Percentiles rank a stretch among this genome's conserved stretches.
These are phyloP conservation scores for Oxytropis ochrocephala DNA, from an alignment of 306 rosid genomes.

Conservation along the genomic window DNA sequence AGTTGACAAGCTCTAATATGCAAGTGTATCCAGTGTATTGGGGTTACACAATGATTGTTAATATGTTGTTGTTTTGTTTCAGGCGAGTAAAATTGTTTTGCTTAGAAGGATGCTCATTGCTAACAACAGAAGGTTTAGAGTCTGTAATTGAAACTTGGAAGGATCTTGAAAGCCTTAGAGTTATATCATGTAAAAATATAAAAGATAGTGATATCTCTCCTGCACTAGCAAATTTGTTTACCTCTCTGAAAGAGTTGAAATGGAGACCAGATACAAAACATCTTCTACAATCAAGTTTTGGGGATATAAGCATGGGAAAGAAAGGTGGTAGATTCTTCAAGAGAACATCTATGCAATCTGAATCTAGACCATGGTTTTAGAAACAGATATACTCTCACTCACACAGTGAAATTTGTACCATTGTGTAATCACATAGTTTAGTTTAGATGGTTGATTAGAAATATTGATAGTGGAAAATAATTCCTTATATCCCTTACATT, in stretches of 20 bases:
- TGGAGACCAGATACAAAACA: slow-evolving; percentile 76
- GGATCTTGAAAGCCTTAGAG: slow-evolving; percentile 67
- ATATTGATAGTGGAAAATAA: slow-evolving; percentile 13
- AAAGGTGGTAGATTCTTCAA: slow-evolving; percentile 72
- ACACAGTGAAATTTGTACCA: slow-evolving; percentile 31
- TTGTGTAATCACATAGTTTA: slow-evolving; percentile 23
- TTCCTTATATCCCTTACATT: not conserved
- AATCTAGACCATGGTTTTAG: slow-evolving; percentile 24
- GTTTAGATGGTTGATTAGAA: slow-evolving; percentile 33
- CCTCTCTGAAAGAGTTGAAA: slow-evolving; percentile 64
- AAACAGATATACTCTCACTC: slow-evolving; percentile 15
- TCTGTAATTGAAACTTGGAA: slow-evolving; percentile 59
- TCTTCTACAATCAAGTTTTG: slow-evolving; percentile 46
- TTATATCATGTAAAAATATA: slow-evolving; percentile 69
- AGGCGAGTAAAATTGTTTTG: slow-evolving; percentile 66
- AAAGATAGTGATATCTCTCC: slow-evolving; percentile 69
- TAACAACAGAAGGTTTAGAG: slow-evolving; percentile 72
- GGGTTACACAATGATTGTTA: not conserved
- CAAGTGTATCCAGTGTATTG: not conserved
- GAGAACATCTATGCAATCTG: slow-evolving; percentile 34
- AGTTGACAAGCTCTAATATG: not conserved
- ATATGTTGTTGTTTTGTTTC: slow-evolving; percentile 19
- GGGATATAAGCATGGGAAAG: slow-evolving; percentile 62
- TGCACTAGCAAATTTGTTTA: slow-evolving; percentile 49
- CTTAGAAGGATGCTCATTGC: slow-evolving; percentile 76